Evolutionary conservation across 306 rosid species (phyloP).

Genomic region (Myrica gale): DNA sequence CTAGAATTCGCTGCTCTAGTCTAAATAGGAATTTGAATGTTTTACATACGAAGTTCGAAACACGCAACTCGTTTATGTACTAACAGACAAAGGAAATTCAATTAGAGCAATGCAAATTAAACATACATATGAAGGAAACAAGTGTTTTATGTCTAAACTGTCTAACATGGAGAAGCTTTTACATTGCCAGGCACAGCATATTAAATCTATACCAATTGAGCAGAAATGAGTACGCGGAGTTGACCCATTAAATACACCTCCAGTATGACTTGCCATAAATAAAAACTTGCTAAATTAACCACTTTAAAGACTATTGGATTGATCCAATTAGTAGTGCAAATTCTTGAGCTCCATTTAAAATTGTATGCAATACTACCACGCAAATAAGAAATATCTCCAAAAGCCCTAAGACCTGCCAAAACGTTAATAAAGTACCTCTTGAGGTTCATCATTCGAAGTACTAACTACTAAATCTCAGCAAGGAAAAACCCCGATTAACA

Average conservation of each 20-base stretch:
- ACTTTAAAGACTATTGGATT: not conserved
- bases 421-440: not conserved
- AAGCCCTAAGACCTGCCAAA: not conserved
- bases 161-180: not conserved
- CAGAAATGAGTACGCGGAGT: not conserved
- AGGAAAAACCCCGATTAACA: not conserved
- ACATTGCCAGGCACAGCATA: not conserved
- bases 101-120: not conserved
- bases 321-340: not conserved
- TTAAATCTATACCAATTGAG: not conserved
- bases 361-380: not conserved
- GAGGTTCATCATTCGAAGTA: constrained; percentile 11
- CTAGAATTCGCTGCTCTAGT: not conserved
- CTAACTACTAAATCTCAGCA: constrained; percentile 7
- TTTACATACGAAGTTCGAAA: not conserved
- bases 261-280: not conserved
- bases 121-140: not conserved
- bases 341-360: not conserved
- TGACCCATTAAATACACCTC: not conserved
- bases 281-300: not conserved
- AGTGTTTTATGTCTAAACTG: not conserved
- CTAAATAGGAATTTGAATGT: not conserved
- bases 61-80: not conserved
- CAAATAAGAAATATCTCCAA: not conserved
- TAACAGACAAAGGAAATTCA: not conserved